Conservation (phyloP, 768 basidiomycete species). For the Trametes cinnabarina region DNA sequence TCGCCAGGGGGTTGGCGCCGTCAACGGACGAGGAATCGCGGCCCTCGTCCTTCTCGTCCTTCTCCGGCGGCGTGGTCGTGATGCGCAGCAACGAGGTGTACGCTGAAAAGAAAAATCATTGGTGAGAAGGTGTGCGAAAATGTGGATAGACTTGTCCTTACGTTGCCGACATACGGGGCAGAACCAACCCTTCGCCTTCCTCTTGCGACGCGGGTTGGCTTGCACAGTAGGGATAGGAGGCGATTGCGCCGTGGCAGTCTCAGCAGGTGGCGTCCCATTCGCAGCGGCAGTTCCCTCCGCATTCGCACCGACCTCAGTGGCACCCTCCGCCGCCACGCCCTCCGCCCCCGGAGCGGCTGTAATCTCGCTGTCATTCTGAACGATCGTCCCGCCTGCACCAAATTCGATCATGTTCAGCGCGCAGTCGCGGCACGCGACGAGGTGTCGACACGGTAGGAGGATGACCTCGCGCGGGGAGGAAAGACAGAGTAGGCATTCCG, state of each 20-base stretch:
- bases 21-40: slow-evolving; percentile 23
- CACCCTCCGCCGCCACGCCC: neutral
- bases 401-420: slow-evolving; percentile 98
- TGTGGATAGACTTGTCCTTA: slow-evolving; percentile 42
- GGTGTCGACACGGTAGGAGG: slow-evolving; percentile 87
- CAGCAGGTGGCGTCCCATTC: slow-evolving; percentile 16
- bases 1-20: slow-evolving; percentile 4
- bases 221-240: slow-evolving; percentile 12
- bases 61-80: slow-evolving; percentile 61
- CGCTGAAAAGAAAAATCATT: slow-evolving; percentile 41
- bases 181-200: slow-evolving; percentile 96
- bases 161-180: slow-evolving; percentile 96
- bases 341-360: slow-evolving; percentile 25
- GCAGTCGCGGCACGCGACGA: slow-evolving; percentile 94
- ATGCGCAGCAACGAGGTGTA: slow-evolving; percentile 87
- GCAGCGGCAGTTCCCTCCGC: slow-evolving; percentile 8
- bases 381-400: slow-evolving; percentile 86
- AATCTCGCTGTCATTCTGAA: slow-evolving; percentile 43
- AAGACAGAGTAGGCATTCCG: slow-evolving; percentile 90
- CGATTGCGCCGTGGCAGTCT: slow-evolving; percentile 18
- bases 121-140: neutral
- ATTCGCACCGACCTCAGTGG: slow-evolving; percentile 4
- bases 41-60: slow-evolving; percentile 31
- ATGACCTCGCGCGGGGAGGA: slow-evolving; percentile 89
- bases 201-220: slow-evolving; percentile 60